Percentiles rank a stretch among this genome's conserved stretches.
These are phyloP conservation scores for Solanum virginianum DNA, from an alignment of 257 asterid species.

Conservation along the genomic window DNA sequence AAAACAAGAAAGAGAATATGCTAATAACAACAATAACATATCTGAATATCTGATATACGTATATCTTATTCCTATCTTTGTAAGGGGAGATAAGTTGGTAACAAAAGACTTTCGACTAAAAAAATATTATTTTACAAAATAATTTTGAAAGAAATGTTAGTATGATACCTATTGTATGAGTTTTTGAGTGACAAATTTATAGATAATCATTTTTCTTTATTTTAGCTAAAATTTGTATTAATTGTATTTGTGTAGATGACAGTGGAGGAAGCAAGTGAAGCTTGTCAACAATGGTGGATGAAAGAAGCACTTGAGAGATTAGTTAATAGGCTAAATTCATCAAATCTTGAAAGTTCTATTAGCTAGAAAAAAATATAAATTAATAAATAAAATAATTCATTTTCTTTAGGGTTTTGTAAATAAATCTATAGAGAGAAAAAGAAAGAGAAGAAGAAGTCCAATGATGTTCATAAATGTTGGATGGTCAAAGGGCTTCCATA, in stretches of 20 bases:
- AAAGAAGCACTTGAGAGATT: constrained; percentile 64
- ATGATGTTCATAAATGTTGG: not conserved
- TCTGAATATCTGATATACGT: too few relatives aligned
- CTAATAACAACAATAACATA: too few relatives aligned
- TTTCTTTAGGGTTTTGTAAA: not conserved
- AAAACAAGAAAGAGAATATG: too few relatives aligned
- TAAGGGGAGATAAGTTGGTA: too few relatives aligned
- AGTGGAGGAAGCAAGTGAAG: constrained; percentile 53
- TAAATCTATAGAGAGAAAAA: not conserved
- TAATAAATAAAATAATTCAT: not conserved
- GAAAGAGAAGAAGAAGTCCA: not conserved
- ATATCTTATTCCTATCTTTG: too few relatives aligned
- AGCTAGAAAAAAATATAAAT: not conserved
- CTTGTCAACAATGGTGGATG: constrained; percentile 75
- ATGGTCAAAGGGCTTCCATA: not conserved
- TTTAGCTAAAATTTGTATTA: too few relatives aligned
- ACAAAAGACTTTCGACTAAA: too few relatives aligned
- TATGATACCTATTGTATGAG: too few relatives aligned
- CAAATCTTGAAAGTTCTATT: not conserved
- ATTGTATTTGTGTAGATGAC: constrained; percentile 36
- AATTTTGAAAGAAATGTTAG: too few relatives aligned
- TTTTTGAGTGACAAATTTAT: too few relatives aligned
- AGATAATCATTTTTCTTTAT: too few relatives aligned
- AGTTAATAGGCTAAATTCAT: constrained; percentile 31
- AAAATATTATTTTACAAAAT: too few relatives aligned